Evolutionary conservation across 2,329 filamentous ascomycete genomes (phyloP).

Genomic region (Bisporella sp.): DNA sequence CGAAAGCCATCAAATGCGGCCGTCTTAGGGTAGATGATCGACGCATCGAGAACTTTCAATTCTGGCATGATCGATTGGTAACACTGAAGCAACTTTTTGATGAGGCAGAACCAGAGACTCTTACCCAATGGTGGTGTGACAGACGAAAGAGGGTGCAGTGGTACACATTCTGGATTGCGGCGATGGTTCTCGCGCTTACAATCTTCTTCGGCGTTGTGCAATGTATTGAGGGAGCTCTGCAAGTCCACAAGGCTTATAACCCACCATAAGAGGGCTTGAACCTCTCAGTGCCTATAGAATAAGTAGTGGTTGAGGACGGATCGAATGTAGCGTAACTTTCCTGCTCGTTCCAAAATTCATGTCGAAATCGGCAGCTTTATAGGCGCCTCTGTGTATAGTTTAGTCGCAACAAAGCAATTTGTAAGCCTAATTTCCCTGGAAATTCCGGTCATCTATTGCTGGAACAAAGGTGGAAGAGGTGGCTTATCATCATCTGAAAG

Average conservation of each 20-base stretch:
- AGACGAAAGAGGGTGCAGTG: slow-evolving; percentile 14
- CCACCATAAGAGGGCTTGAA: neutral
- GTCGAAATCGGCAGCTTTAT: too few relatives aligned
- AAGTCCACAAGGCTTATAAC: slow-evolving; percentile 27
- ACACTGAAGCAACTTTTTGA: slow-evolving; percentile 36
- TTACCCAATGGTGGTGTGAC: slow-evolving; percentile 38
- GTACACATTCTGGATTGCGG: slow-evolving; percentile 21
- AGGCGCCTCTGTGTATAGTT: too few relatives aligned
- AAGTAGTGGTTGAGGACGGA: too few relatives aligned
- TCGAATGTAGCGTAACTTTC: too few relatives aligned
- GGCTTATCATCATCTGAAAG: too few relatives aligned
- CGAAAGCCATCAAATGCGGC: slow-evolving; percentile 20
- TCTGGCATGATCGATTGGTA: slow-evolving; percentile 37
- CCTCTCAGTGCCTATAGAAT: too few relatives aligned
- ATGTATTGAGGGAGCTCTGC: slow-evolving; percentile 33
- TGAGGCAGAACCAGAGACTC: slow-evolving; percentile 27
- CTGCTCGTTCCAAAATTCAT: too few relatives aligned
- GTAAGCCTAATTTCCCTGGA: too few relatives aligned
- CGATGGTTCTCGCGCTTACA: slow-evolving; percentile 41
- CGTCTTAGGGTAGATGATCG: slow-evolving; percentile 28
- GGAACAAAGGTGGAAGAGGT: too few relatives aligned
- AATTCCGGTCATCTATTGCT: too few relatives aligned
- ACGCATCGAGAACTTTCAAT: slow-evolving; percentile 28
- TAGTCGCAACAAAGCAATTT: too few relatives aligned
- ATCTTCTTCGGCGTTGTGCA: slow-evolving; percentile 34